Percentiles rank a stretch among this genome's conserved stretches.
Evolutionary conservation across 176 grass and related monocot species (phyloP).

Genomic region (Puccinellia tenuiflora): DNA sequence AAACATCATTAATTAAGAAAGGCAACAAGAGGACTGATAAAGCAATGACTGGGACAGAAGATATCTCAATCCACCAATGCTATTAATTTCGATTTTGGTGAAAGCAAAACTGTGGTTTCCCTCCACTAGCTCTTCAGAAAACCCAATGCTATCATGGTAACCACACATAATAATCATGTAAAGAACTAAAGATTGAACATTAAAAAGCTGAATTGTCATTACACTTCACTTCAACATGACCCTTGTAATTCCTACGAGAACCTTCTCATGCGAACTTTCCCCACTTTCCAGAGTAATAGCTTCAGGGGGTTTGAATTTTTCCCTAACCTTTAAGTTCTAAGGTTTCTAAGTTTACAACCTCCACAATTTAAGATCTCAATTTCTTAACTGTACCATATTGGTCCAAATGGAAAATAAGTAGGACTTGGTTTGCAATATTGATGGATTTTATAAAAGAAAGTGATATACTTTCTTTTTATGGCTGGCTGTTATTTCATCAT

Average conservation of each 20-base stretch:
- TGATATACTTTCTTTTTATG: neutral
- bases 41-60: neutral
- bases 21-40: constrained; percentile 22
- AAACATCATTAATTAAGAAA: constrained; percentile 21
- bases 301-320: neutral
- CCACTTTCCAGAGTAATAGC: neutral
- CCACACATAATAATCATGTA: neutral
- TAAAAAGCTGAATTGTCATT: neutral
- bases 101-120: neutral
- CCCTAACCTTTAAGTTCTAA: neutral
- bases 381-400: neutral
- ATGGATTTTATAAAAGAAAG: constrained; percentile 16
- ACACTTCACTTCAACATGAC: constrained; percentile 13
- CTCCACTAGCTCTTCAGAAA: neutral
- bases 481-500: neutral
- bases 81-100: neutral
- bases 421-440: neutral
- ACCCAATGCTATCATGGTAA: neutral
- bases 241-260: constrained; percentile 9
- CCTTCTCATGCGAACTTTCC: constrained; percentile 11
- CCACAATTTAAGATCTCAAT: constrained; percentile 9
- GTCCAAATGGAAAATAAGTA: constrained; percentile 6
- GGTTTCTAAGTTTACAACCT: constrained; percentile 7
- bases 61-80: constrained; percentile 1
- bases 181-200: neutral